phyloP scores from a whole-genome alignment of 2,329 filamentous ascomycete genomes.

The Cytospora mali region DNA sequence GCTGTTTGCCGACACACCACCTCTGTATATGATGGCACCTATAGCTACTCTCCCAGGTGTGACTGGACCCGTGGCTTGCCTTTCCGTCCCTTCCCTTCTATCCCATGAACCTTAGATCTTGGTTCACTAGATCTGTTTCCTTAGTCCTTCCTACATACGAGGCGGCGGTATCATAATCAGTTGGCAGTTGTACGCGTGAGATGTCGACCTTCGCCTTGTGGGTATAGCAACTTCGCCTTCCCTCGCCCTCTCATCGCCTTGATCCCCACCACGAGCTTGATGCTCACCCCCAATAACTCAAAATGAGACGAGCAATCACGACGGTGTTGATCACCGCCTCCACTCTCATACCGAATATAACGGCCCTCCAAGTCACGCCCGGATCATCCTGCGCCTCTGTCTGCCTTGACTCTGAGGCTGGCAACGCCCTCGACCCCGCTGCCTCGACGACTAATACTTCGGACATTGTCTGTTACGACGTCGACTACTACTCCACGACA shows the following conservation, averaged over 20 bases:
- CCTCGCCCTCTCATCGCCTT: background rate
- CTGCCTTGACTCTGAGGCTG: conserved; percentile 46
- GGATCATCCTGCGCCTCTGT: conserved; percentile 52
- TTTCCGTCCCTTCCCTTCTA: background rate
- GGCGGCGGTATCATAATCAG: background rate
- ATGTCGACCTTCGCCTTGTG: background rate
- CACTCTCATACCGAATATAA: conserved; percentile 23
- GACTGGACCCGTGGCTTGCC: background rate
- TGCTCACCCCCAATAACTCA: background rate
- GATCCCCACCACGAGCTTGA: background rate
- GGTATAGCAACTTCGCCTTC: background rate
- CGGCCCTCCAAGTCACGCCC: conserved; percentile 50
- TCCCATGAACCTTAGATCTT: conserved; percentile 2
- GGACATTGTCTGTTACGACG: conserved; percentile 52
- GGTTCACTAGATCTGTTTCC: background rate
- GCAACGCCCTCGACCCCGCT: conserved; percentile 38
- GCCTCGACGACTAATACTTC: conserved; percentile 46
- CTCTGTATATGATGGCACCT: background rate
- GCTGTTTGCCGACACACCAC: background rate
- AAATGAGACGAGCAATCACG: background rate
- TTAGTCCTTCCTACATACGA: background rate
- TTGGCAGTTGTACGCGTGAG: background rate
- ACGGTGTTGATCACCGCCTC: background rate
- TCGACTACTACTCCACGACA: conserved; percentile 41
- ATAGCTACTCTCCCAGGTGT: conserved; percentile 1